Evolutionary conservation across 345 rosid genomes (phyloP).

Genomic region (Brassica napus): DNA sequence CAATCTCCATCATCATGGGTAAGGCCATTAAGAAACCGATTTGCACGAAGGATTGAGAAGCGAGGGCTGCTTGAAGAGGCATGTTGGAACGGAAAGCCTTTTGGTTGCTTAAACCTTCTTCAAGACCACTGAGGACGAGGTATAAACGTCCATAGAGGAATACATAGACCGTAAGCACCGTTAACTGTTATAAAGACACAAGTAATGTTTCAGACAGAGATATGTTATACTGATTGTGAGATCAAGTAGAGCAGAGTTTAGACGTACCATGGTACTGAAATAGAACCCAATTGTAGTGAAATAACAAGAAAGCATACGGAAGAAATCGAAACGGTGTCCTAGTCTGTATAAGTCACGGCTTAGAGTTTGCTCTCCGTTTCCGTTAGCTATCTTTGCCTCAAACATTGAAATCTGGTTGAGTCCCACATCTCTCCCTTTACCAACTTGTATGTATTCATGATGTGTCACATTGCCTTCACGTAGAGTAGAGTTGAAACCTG

Average conservation of each 20-base stretch:
- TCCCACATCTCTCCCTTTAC: constrained; percentile 93
- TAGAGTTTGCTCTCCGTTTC: constrained; percentile 87
- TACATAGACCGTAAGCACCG: constrained; percentile 57
- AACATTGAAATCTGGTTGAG: constrained; percentile 88
- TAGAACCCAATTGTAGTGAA: constrained; percentile 90
- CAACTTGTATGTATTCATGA: constrained; percentile 95
- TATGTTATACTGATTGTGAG: background rate
- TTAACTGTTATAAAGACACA: constrained; percentile 46
- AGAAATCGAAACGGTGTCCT: constrained; percentile 88
- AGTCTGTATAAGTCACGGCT: constrained; percentile 81
- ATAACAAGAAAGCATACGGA: constrained; percentile 86
- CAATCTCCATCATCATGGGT: constrained; percentile 82
- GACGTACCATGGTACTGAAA: constrained; percentile 77
- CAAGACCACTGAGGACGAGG: constrained; percentile 64
- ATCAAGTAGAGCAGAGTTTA: background rate
- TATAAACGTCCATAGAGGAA: constrained; percentile 69
- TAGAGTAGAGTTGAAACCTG: constrained; percentile 88
- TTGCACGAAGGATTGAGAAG: constrained; percentile 71
- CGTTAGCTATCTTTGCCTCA: constrained; percentile 90
- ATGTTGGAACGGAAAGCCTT: constrained; percentile 47
- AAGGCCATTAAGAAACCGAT: constrained; percentile 64
- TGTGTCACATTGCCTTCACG: constrained; percentile 87
- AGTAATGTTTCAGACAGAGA: constrained; percentile 11
- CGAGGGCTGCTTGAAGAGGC: constrained; percentile 63
- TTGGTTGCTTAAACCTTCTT: constrained; percentile 45